Percentiles rank a stretch among this genome's conserved stretches.
Evolutionary conservation across 176 grass and related monocot genomes (phyloP).

Genomic region (Urochloa ruziziensis): DNA sequence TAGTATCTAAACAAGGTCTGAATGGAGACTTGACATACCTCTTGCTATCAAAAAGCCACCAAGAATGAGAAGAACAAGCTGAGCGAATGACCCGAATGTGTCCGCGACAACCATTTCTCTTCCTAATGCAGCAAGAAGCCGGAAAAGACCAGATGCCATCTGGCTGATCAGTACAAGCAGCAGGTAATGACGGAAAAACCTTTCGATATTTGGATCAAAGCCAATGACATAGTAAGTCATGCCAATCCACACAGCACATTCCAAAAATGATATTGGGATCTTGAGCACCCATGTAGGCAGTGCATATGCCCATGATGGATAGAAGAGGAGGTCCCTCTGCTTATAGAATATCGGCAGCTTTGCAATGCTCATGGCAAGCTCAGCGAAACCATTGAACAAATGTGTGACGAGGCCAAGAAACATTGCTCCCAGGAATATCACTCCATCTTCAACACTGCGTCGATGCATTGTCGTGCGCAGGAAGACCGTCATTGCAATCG

Average conservation of each 20-base stretch:
- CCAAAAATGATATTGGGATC: slow-evolving; percentile 86
- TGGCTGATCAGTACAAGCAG: slow-evolving; percentile 90
- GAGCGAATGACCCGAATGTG: slow-evolving; percentile 90
- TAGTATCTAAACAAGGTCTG: background rate
- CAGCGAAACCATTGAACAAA: slow-evolving; percentile 87
- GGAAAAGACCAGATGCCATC: slow-evolving; percentile 89
- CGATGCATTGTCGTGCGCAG: slow-evolving; percentile 75
- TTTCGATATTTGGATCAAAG: slow-evolving; percentile 80
- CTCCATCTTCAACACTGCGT: slow-evolving; percentile 54
- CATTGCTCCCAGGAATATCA: slow-evolving; percentile 82
- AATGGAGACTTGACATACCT: slow-evolving; percentile 47
- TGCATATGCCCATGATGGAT: slow-evolving; percentile 91
- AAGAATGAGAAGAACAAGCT: slow-evolving; percentile 91
- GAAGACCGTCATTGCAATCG: slow-evolving; percentile 91
- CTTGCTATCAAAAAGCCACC: slow-evolving; percentile 90
- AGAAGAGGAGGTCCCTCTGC: slow-evolving; percentile 90
- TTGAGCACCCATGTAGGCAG: slow-evolving; percentile 90
- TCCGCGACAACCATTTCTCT: slow-evolving; percentile 97
- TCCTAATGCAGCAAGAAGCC: slow-evolving; percentile 83
- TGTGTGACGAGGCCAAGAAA: slow-evolving; percentile 96
- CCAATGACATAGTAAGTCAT: slow-evolving; percentile 96
- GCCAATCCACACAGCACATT: slow-evolving; percentile 81
- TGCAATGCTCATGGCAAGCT: slow-evolving; percentile 86
- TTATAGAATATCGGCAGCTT: slow-evolving; percentile 95
- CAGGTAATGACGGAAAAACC: slow-evolving; percentile 91